Evolutionary conservation across 192 early-diverging fungal species (phyloP).

Genomic region (Piromyces sp.): DNA sequence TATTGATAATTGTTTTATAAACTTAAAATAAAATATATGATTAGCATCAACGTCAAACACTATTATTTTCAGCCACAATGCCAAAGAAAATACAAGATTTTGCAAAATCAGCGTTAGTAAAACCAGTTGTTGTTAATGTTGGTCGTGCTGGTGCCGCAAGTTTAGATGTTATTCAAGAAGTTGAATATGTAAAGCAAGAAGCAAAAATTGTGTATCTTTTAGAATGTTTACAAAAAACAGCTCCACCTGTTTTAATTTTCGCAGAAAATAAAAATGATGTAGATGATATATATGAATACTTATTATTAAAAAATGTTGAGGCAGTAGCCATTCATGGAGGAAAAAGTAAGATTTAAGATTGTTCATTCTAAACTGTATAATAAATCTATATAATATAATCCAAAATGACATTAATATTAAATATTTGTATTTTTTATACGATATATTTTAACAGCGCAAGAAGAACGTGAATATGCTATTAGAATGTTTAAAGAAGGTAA

Average conservation of each 20-base stretch:
- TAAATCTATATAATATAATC: too few relatives aligned
- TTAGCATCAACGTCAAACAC: constrained; percentile 77
- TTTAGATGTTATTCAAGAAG: constrained; percentile 92
- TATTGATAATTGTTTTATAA: too few relatives aligned
- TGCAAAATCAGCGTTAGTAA: constrained; percentile 68
- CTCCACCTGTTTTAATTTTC: constrained; percentile 87
- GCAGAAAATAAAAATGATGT: constrained; percentile 98
- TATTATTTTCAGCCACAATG: constrained; percentile 94
- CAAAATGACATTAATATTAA: too few relatives aligned
- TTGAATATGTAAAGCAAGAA: constrained; percentile 93
- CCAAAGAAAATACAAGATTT: constrained; percentile 98
- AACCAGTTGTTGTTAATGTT: constrained; percentile 89
- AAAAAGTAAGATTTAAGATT: constrained; percentile 55
- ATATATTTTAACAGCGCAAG: constrained; percentile 29
- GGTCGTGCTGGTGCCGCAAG: constrained; percentile 91
- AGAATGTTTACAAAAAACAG: constrained; percentile 90
- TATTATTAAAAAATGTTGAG: constrained; percentile 86
- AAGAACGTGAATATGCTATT: constrained; percentile 93
- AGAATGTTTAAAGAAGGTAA: constrained; percentile 71
- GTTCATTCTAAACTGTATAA: too few relatives aligned
- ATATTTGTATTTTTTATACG: too few relatives aligned
- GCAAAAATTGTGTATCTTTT: constrained; percentile 86
- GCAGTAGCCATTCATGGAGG: constrained; percentile 88
- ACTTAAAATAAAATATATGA: too few relatives aligned
- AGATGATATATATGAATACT: constrained; percentile 94